phyloP scores from a whole-genome alignment of 2,329 filamentous ascomycete species.

The Microdochium trichocladiopsis region DNA sequence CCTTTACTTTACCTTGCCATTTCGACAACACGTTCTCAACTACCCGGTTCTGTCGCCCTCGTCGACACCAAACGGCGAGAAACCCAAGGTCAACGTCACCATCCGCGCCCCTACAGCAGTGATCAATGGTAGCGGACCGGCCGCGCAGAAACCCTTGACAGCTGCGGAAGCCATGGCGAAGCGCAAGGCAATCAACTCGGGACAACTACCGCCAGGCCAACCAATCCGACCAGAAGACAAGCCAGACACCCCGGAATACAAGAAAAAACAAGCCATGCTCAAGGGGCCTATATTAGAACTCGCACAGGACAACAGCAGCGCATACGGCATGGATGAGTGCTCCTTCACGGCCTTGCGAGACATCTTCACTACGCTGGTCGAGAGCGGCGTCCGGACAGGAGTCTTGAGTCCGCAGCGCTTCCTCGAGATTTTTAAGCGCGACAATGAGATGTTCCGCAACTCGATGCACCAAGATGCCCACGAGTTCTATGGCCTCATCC shows the following conservation, averaged over 20 bases:
- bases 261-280: slow-evolving; percentile 91
- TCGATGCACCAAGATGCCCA: slow-evolving; percentile 98
- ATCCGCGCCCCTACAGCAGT: slow-evolving; percentile 49
- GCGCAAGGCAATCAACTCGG: slow-evolving; percentile 44
- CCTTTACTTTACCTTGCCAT: slow-evolving; percentile 89
- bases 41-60: slow-evolving; percentile 71
- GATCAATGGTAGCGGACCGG: slow-evolving; percentile 40
- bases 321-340: slow-evolving; percentile 90
- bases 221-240: slow-evolving; percentile 75
- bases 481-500: slow-evolving; percentile 86
- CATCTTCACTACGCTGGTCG: slow-evolving; percentile 86
- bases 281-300: slow-evolving; percentile 83
- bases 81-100: slow-evolving; percentile 51
- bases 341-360: slow-evolving; percentile 94
- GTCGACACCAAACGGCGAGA: slow-evolving; percentile 57
- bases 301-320: slow-evolving; percentile 68
- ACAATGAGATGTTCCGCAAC: slow-evolving; percentile 96
- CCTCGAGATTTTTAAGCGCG: slow-evolving; percentile 83
- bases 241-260: slow-evolving; percentile 90
- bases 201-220: slow-evolving; percentile 46
- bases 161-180: slow-evolving; percentile 50
- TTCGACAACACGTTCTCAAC: slow-evolving; percentile 88
- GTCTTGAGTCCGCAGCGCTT: slow-evolving; percentile 91
- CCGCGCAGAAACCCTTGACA: slow-evolving; percentile 45
- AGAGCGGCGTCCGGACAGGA: slow-evolving; percentile 73